Conservation (phyloP, 2,329 filamentous ascomycete genomes). For the Aspergillus brunneoviolaceus region DNA sequence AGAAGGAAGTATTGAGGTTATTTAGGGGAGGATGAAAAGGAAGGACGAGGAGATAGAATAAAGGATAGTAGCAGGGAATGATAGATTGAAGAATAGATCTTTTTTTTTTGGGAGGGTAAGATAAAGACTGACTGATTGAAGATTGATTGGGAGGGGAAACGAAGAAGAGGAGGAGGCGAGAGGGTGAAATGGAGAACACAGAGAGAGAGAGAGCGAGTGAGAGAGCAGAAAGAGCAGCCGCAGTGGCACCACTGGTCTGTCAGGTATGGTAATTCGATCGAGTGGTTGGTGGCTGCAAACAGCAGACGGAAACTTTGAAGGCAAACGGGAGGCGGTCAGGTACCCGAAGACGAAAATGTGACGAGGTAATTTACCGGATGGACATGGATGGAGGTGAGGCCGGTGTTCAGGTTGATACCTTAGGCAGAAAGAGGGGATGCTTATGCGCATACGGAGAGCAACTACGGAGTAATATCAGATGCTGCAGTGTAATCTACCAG, state of each 20-base stretch:
- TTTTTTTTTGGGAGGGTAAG: conserved; percentile 1
- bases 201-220: conserved; percentile 10
- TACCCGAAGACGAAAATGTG: neutral
- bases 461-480: neutral
- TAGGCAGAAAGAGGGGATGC: neutral
- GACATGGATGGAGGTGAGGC: neutral
- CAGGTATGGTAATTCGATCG: neutral
- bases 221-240: conserved; percentile 3
- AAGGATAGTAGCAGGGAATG: neutral
- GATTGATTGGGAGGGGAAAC: neutral
- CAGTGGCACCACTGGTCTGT: conserved; percentile 15
- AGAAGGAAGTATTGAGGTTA: neutral
- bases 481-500: neutral
- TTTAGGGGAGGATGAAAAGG: neutral
- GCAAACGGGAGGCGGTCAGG: neutral
- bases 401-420: neutral
- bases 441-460: neutral
- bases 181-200: neutral
- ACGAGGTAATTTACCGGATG: neutral
- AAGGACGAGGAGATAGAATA: neutral
- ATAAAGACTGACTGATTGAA: neutral
- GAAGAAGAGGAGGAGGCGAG: neutral
- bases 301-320: neutral
- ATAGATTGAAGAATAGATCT: neutral
- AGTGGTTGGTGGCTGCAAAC: conserved; percentile 6